Conservation (phyloP, 179 eudicot species). For the Sideroxylon spinosum region DNA sequence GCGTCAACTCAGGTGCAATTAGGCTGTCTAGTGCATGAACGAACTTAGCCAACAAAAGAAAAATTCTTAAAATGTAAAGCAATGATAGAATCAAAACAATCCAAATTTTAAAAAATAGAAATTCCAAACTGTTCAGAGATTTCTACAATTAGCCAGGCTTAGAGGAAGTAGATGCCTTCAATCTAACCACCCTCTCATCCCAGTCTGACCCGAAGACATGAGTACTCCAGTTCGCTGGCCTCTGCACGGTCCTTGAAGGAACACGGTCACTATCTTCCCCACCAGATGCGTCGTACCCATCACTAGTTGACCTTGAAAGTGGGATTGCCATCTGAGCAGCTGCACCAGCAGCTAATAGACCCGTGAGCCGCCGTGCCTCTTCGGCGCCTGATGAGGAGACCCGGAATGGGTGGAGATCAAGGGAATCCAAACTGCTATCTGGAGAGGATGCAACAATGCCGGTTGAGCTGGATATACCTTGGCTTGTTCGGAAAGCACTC, state of each 20-base stretch:
- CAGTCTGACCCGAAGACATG: constrained; percentile 48
- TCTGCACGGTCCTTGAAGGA: constrained; percentile 47
- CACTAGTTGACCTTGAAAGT: constrained; percentile 80
- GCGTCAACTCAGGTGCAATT: no score
- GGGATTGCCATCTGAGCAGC: constrained; percentile 39
- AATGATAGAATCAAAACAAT: not conserved
- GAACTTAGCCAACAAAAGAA: constrained; percentile 19
- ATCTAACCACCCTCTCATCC: constrained; percentile 43
- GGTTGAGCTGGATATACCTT: constrained; percentile 41
- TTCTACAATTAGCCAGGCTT: constrained; percentile 42
- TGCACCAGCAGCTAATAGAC: constrained; percentile 32
- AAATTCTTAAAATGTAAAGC: constrained; percentile 15
- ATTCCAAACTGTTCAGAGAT: constrained; percentile 27
- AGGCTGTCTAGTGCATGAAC: no score
- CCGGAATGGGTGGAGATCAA: constrained; percentile 68
- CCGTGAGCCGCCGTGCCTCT: constrained; percentile 52
- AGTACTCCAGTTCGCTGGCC: constrained; percentile 66
- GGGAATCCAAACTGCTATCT: constrained; percentile 92
- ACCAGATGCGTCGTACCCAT: constrained; percentile 98
- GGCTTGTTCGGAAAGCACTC: constrained; percentile 55
- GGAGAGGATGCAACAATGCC: constrained; percentile 69
- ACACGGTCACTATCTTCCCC: constrained; percentile 98
- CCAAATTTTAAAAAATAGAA: constrained; percentile 7
- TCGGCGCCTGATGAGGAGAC: constrained; percentile 54
- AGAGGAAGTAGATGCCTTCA: constrained; percentile 43